Base-by-base conservation (phyloP, 805 yeast genomes). In the Barnettozyma botsteinii region DNA sequence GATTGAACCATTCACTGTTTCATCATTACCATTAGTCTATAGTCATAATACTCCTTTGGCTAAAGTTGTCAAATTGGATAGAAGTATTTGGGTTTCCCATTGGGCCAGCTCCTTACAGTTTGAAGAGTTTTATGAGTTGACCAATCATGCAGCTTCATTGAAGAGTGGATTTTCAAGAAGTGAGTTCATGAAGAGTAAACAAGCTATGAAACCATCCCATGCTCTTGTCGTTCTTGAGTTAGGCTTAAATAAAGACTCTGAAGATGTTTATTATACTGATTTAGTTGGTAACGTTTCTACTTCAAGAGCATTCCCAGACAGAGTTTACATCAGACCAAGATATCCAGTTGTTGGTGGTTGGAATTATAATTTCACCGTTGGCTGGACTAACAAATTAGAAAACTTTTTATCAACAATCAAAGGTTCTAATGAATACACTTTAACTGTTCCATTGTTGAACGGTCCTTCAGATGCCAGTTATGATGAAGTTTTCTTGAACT, bases 311-410 rank as follows among this genome's bases (percentile, higher is more conserved):
- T 39, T 56, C 13, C 49, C 50, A 5, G 57, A 61, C 38, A 57
- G 50, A 45, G 64, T 86, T 35, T 66, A 80, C 26, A 60, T 93
- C 48, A 76, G 73, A 55, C 98, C 98, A 41, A 75, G 98, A 60
- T 93, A 70, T 68, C 98, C 98, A n/a, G 60, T 93, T 7, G 85
- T 86, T 62, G 98, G 98, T 35, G 94, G 89, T 31, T 93, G 98
- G 98, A 73, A 80, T 54, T 91, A 87, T 64, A 87, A 91, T 64
- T 93, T 86, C 70, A 93, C 98, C 18, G 62, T 91, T 51, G 98
- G 98, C n/a, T 93, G 96, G 96, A 76, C 81, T 36, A 74, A 77
- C 48, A 65, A 69, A 17, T 62, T 89, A 31, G 54, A 65, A 13
- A 64, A 75, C 33, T 80, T 72, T 49, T 67, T 85, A 38, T 77